These are phyloP conservation scores for Beta corolliflora DNA, from an alignment of 179 eudicot species.

Conservation along the genomic window DNA sequence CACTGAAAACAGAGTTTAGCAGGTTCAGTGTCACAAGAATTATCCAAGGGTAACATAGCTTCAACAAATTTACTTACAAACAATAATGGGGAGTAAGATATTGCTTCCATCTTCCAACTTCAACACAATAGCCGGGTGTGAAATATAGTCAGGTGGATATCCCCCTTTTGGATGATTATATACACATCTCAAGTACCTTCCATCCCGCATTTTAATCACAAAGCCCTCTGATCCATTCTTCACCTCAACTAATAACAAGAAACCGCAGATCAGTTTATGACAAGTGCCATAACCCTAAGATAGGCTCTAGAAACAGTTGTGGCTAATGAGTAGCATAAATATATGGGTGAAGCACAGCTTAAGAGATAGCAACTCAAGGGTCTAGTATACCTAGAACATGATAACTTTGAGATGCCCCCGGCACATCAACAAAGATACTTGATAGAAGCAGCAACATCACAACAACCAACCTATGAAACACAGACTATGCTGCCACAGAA, in stretches of 20 bases:
- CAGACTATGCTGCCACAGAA: background rate
- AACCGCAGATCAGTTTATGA: constrained; percentile 14
- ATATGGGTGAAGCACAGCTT: background rate
- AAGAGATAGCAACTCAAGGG: background rate
- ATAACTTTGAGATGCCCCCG: background rate
- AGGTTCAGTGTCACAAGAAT: background rate
- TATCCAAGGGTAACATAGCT: background rate
- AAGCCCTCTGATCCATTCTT: constrained; percentile 79
- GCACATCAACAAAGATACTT: background rate
- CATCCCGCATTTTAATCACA: constrained; percentile 82
- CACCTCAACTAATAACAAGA: constrained; percentile 70
- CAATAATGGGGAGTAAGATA: constrained; percentile 84
- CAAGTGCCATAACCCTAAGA: background rate
- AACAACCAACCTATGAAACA: background rate
- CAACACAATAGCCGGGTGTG: constrained; percentile 92
- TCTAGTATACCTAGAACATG: background rate
- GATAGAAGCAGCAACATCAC: background rate
- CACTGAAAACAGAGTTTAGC: constrained; percentile 47
- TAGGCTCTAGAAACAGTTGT: background rate
- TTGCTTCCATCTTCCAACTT: constrained; percentile 93
- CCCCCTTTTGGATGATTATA: constrained; percentile 72
- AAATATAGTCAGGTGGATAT: constrained; percentile 75
- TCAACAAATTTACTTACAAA: constrained; percentile 51
- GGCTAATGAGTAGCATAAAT: background rate
- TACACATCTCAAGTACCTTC: constrained; percentile 71